These are phyloP conservation scores for Cladosporium sphaerospermum DNA, from an alignment of 2,329 filamentous ascomycete genomes.

Conservation along the genomic window DNA sequence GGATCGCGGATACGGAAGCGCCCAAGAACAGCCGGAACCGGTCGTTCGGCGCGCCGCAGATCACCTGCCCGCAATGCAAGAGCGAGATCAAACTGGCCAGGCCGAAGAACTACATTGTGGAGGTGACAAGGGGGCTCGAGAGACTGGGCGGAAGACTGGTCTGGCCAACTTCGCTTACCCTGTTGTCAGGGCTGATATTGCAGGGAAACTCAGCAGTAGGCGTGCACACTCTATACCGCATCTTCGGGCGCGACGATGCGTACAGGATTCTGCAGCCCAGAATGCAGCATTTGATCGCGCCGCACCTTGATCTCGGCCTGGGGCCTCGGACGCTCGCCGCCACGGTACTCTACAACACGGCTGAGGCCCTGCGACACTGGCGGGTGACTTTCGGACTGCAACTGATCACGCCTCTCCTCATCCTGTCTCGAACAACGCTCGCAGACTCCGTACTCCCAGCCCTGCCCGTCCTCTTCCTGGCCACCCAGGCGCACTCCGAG, in stretches of 20 bases:
- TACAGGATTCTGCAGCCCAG: conserved; percentile 46
- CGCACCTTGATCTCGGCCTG: conserved; percentile 18
- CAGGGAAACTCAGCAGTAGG: conserved; percentile 41
- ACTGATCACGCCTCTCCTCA: conserved; percentile 60
- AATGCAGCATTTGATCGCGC: conserved; percentile 17
- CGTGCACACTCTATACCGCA: conserved; percentile 55
- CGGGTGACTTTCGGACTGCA: conserved; percentile 56
- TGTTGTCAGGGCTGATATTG: conserved; percentile 31
- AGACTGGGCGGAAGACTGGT: conserved; percentile 52
- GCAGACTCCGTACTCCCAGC: conserved; percentile 59
- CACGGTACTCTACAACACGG: conserved; percentile 21
- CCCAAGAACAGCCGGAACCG: conserved; percentile 45
- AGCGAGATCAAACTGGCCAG: conserved; percentile 69
- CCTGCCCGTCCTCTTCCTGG: conserved; percentile 57
- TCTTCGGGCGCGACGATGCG: conserved; percentile 61
- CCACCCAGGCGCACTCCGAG: conserved; percentile 43
- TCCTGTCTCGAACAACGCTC: conserved; percentile 60
- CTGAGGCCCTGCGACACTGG: conserved; percentile 36
- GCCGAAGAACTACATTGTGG: conserved; percentile 66
- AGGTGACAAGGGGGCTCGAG: conserved; percentile 56
- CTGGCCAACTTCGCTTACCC: conserved; percentile 57
- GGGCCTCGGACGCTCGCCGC: conserved; percentile 25
- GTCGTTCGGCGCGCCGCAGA: conserved; percentile 49
- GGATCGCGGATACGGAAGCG: conserved; percentile 83
- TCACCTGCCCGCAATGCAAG: conserved; percentile 87